A percentile compares a stretch with the other conserved stretches of the same genome.
These are phyloP conservation scores for Fusarium decemcellulare DNA, from an alignment of 2,329 filamentous ascomycete species.

Conservation along the genomic window DNA sequence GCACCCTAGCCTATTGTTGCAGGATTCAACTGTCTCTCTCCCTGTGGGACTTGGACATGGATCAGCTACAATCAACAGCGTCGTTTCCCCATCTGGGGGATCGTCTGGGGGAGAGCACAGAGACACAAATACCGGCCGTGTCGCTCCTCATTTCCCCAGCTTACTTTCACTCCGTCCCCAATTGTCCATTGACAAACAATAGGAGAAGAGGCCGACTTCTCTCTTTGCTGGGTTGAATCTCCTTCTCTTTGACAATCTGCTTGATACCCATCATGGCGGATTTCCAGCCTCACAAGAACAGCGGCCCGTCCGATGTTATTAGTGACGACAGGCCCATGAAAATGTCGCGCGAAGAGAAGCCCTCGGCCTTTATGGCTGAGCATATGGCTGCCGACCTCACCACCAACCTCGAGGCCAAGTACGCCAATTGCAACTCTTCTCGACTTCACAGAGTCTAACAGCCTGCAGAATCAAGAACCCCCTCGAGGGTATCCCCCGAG, in stretches of 20 bases:
- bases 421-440: conserved; percentile 32
- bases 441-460: neutral
- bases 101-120: neutral
- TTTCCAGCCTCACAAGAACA: conserved; percentile 33
- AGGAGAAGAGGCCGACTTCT: conserved; percentile 13
- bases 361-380: conserved; percentile 42
- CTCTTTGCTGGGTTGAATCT: conserved; percentile 16
- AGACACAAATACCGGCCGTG: conserved; percentile 22
- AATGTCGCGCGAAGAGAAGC: conserved; percentile 46
- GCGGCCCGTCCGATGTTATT: conserved; percentile 15
- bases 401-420: conserved; percentile 60
- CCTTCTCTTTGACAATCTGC: conserved; percentile 10
- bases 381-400: conserved; percentile 52
- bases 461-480: conserved; percentile 60
- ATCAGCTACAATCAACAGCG: conserved; percentile 1
- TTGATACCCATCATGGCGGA: conserved; percentile 42
- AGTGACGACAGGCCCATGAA: conserved; percentile 10
- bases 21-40: no score
- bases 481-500: conserved; percentile 63
- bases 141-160: conserved; percentile 20
- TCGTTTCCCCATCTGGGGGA: conserved; percentile 5
- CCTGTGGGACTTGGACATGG: conserved; percentile 8
- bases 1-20: neutral
- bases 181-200: conserved; percentile 10
- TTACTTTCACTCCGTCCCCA: neutral